These are phyloP conservation scores for Arxiozyma bovina DNA, from an alignment of 1,139 yeast genomes.

Conservation along the genomic window DNA sequence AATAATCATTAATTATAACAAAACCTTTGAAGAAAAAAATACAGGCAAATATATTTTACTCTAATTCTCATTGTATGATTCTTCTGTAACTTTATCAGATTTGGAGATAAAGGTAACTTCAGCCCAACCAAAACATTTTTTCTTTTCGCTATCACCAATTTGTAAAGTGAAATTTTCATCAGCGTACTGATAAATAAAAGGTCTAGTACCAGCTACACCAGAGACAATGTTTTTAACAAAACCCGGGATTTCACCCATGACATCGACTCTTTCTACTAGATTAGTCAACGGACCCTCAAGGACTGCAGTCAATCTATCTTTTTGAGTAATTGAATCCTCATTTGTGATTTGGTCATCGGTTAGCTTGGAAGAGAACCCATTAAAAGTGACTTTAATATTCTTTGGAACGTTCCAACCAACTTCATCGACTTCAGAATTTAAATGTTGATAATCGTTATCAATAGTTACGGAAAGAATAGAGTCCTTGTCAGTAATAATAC, in stretches of 20 bases:
- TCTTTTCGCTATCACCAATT: slow-evolving; percentile 31
- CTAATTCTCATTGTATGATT: slow-evolving; percentile 21
- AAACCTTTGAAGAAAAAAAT: not conserved
- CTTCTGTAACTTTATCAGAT: slow-evolving; percentile 24
- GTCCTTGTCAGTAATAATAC: slow-evolving; percentile 59
- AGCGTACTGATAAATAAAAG: slow-evolving; percentile 86
- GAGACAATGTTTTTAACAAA: slow-evolving; percentile 89
- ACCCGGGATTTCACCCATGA: slow-evolving; percentile 92
- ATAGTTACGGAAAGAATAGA: slow-evolving; percentile 58
- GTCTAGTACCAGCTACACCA: slow-evolving; percentile 92
- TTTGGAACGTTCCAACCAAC: slow-evolving; percentile 92
- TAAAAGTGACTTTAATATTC: slow-evolving; percentile 49
- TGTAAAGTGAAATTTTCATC: slow-evolving; percentile 32
- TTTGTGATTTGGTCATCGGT: slow-evolving; percentile 35
- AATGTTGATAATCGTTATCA: slow-evolving; percentile 57
- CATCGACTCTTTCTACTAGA: slow-evolving; percentile 85
- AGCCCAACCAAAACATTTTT: slow-evolving; percentile 59
- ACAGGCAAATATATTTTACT: not conserved
- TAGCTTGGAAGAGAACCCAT: slow-evolving; percentile 40
- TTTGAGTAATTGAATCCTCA: slow-evolving; percentile 8
- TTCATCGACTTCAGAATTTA: slow-evolving; percentile 52
- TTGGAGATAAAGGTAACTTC: slow-evolving; percentile 74
- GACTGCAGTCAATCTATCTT: slow-evolving; percentile 30
- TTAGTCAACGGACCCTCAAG: slow-evolving; percentile 48
- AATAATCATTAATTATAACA: no score